Percentiles rank a stretch among this genome's conserved stretches.
phyloP scores from a whole-genome alignment of 352 stramenopile species.

The Phytopythium kandeliae region DNA sequence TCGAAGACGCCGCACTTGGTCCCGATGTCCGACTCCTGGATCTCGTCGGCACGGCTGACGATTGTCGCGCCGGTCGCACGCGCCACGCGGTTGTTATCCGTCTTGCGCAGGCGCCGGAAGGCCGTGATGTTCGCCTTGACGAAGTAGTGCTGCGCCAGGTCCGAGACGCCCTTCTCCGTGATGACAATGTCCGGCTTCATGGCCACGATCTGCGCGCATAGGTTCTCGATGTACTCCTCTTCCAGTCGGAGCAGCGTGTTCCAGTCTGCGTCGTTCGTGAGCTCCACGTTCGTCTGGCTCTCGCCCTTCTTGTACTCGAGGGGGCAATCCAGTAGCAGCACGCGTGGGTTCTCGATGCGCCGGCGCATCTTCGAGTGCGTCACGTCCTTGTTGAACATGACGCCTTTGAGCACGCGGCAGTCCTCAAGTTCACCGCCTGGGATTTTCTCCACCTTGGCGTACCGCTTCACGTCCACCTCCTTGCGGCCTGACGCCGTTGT shows the following conservation, averaged over 20 bases:
- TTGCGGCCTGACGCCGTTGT: constrained; percentile 84
- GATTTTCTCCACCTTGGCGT: constrained; percentile 99
- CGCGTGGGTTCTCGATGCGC: constrained; percentile 97
- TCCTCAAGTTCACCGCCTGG: constrained; percentile 95
- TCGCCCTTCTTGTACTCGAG: constrained; percentile 99
- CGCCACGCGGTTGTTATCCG: constrained; percentile 99
- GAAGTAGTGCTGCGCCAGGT: constrained; percentile 99
- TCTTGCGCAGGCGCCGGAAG: constrained; percentile 99
- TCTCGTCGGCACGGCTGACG: constrained; percentile 97
- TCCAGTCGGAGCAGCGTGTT: constrained; percentile 98
- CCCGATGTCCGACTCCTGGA: constrained; percentile 98
- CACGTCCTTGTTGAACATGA: constrained; percentile 99
- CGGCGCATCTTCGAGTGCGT: constrained; percentile 99
- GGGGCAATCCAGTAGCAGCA: constrained; percentile 98
- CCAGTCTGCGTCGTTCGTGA: constrained; percentile 98
- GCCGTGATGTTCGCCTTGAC: constrained; percentile 98
- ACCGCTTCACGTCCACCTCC: constrained; percentile 99
- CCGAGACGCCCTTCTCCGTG: constrained; percentile 99
- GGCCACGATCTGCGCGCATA: constrained; percentile 98
- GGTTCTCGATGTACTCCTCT: constrained; percentile 99
- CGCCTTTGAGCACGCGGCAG: constrained; percentile 94
- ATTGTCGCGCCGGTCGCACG: constrained; percentile 97
- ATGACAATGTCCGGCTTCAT: constrained; percentile 99
- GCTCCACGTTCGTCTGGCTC: constrained; percentile 96
- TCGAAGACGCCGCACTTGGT: constrained; percentile 98